A percentile compares a stretch with the other conserved stretches of the same genome.
Conservation (phyloP, 2,329 filamentous ascomycete genomes). For the Xylariales sp. region DNA sequence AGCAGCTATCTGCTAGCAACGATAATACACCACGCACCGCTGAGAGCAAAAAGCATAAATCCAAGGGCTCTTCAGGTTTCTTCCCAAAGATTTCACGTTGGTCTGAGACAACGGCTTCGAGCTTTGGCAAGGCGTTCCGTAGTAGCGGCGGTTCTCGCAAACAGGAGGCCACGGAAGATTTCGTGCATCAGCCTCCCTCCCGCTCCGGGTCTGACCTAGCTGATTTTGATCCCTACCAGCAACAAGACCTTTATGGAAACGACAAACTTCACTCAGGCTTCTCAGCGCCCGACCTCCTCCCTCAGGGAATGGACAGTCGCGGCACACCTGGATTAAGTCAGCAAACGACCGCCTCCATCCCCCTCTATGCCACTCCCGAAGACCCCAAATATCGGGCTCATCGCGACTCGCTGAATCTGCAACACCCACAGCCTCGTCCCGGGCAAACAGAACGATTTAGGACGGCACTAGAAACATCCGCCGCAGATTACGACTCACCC, state of each 20-base stretch:
- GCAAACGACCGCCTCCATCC: constrained; percentile 60
- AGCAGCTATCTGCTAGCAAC: constrained; percentile 68
- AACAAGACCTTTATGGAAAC: constrained; percentile 66
- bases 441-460: constrained; percentile 81
- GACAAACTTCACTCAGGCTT: constrained; percentile 71
- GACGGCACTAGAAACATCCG: constrained; percentile 77
- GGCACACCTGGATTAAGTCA: constrained; percentile 47
- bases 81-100: constrained; percentile 96
- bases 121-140: constrained; percentile 81
- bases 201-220: constrained; percentile 81
- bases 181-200: constrained; percentile 70
- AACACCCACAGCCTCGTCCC: constrained; percentile 81
- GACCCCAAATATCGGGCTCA: constrained; percentile 86
- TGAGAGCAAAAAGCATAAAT: constrained; percentile 89
- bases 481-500: constrained; percentile 72
- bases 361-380: constrained; percentile 67
- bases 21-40: constrained; percentile 83
- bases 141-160: constrained; percentile 69
- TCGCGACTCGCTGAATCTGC: constrained; percentile 81
- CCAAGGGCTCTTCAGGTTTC: constrained; percentile 79
- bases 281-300: constrained; percentile 62
- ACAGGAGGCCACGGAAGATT: constrained; percentile 71
- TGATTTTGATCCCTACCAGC: constrained; percentile 71
- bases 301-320: constrained; percentile 44
- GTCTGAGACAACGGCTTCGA: constrained; percentile 96